Evolutionary conservation across 768 basidiomycete species (phyloP).

Genomic region (Calocybe indica): DNA sequence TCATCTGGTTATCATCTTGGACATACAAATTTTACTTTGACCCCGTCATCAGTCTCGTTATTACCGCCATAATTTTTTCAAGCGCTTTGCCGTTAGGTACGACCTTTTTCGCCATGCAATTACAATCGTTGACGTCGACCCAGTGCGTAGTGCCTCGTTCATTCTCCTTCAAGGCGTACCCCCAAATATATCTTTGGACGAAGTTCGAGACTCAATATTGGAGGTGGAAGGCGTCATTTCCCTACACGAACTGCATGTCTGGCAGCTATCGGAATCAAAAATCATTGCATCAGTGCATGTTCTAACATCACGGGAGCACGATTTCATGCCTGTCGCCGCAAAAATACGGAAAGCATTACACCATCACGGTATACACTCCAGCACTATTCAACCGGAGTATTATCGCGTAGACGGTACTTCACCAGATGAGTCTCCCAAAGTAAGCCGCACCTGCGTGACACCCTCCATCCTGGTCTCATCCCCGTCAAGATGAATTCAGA

Average conservation of each 20-base stretch:
- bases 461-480: slow-evolving; percentile 4
- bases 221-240: slow-evolving; percentile 80
- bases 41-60: slow-evolving; percentile 87
- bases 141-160: slow-evolving; percentile 87
- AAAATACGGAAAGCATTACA: slow-evolving; percentile 84
- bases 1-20: slow-evolving; percentile 90
- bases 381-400: slow-evolving; percentile 93
- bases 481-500: slow-evolving; percentile 38
- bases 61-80: slow-evolving; percentile 95
- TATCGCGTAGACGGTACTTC: slow-evolving; percentile 27
- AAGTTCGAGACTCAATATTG: slow-evolving; percentile 77
- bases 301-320: slow-evolving; percentile 68
- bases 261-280: slow-evolving; percentile 95
- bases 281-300: slow-evolving; percentile 96
- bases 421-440: slow-evolving; percentile 39
- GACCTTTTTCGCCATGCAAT: slow-evolving; percentile 12
- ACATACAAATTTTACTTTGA: slow-evolving; percentile 88
- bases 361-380: slow-evolving; percentile 88
- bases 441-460: background rate
- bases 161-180: slow-evolving; percentile 96
- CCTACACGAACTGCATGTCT: slow-evolving; percentile 92
- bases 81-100: slow-evolving; percentile 86
- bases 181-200: slow-evolving; percentile 81
- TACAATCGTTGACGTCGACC: background rate
- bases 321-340: slow-evolving; percentile 88